These are phyloP conservation scores for Diaporthe humulicola DNA, from an alignment of 2,329 filamentous ascomycete species.

Conservation along the genomic window DNA sequence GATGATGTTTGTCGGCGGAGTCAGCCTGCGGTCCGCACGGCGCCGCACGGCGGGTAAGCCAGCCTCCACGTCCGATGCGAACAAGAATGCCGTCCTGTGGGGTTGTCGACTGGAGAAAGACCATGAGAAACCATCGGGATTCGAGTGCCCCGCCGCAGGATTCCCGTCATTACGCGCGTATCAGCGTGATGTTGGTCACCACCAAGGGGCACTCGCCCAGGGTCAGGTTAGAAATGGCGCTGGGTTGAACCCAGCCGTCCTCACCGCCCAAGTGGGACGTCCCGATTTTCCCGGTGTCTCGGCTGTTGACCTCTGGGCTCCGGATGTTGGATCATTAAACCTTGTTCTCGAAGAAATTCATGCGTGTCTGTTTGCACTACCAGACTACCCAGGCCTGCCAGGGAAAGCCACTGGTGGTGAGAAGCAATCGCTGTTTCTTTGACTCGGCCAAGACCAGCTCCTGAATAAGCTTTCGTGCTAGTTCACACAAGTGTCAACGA, in stretches of 20 bases:
- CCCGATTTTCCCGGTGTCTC: constrained; percentile 27
- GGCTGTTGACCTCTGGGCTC: constrained; percentile 27
- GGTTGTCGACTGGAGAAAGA: background rate
- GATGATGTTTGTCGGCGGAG: constrained; percentile 26
- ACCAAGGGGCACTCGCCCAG: constrained; percentile 1
- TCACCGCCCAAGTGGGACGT: constrained; percentile 36
- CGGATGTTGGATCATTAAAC: constrained; percentile 31
- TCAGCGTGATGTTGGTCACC: background rate
- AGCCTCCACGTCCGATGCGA: constrained; percentile 21
- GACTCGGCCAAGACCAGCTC: constrained; percentile 19
- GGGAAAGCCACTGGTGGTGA: constrained; percentile 1
- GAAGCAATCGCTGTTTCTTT: background rate
- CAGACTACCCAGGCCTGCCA: constrained; percentile 18
- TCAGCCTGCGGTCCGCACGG: background rate
- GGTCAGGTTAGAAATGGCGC: background rate
- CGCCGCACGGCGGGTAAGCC: background rate
- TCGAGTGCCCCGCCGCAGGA: background rate
- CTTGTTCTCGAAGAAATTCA: constrained; percentile 4
- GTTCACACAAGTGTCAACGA: constrained; percentile 2
- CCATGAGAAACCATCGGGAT: background rate
- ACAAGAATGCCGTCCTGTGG: constrained; percentile 3
- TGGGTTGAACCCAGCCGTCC: constrained; percentile 32
- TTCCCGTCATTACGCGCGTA: constrained; percentile 20
- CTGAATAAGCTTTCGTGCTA: constrained; percentile 21
- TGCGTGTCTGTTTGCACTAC: constrained; percentile 17